phyloP scores from a whole-genome alignment of 129 eudicot genomes.

The Artemisia argyi region DNA sequence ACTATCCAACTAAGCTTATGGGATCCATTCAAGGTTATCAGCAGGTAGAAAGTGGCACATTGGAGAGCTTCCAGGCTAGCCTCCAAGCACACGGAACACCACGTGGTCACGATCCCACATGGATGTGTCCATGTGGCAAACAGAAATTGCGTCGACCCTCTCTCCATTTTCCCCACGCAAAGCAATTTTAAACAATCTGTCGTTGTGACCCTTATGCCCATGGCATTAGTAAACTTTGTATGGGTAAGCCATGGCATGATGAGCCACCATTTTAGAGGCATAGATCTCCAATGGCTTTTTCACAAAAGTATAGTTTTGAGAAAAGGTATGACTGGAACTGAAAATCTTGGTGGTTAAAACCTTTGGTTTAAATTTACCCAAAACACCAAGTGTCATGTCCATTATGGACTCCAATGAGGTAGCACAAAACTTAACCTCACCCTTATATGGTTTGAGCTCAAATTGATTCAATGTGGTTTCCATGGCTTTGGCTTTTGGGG shows the following conservation, averaged over 20 bases:
- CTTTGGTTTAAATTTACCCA: slow-evolving; percentile 26
- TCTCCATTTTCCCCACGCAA: slow-evolving; percentile 4
- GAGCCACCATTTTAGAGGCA: slow-evolving; percentile 29
- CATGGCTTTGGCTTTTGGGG: slow-evolving; percentile 35
- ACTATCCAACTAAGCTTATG: slow-evolving; percentile 5
- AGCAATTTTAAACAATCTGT: too few relatives aligned
- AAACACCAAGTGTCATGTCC: slow-evolving; percentile 32
- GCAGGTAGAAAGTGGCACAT: slow-evolving; percentile 39
- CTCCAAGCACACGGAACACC: slow-evolving; percentile 34
- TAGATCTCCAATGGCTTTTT: slow-evolving; percentile 30
- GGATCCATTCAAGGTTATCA: slow-evolving; percentile 32
- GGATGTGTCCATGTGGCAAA: slow-evolving; percentile 42
- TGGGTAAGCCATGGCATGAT: slow-evolving; percentile 44
- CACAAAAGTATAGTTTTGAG: slow-evolving; percentile 34
- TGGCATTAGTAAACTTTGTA: slow-evolving; percentile 19
- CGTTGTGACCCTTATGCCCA: too few relatives aligned
- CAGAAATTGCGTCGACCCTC: slow-evolving; percentile 36
- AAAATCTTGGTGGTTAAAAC: slow-evolving; percentile 31
- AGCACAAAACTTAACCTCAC: slow-evolving; percentile 36
- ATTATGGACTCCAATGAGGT: slow-evolving; percentile 40
- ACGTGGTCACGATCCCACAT: slow-evolving; percentile 30
- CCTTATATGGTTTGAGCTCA: slow-evolving; percentile 23
- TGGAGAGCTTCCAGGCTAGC: slow-evolving; percentile 33
- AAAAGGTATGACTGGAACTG: slow-evolving; percentile 15
- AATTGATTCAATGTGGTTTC: slow-evolving; percentile 34